These are phyloP conservation scores for Graphilbum sp. DNA, from an alignment of 2,329 filamentous ascomycete species.

Conservation along the genomic window DNA sequence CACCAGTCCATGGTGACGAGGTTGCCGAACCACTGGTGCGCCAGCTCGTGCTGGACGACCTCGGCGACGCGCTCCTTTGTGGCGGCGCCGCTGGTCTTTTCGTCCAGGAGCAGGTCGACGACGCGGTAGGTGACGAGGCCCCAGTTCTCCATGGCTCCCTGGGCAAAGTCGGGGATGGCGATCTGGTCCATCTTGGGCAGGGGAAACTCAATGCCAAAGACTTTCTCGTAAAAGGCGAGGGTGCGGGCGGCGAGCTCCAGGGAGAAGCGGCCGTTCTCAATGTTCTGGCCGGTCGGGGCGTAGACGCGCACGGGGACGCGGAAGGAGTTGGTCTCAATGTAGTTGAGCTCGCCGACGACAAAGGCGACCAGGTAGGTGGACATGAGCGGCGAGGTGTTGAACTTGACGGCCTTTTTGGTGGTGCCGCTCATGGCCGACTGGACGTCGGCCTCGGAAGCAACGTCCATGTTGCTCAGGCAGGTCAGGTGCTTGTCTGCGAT, in stretches of 20 bases:
- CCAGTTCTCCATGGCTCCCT: slow-evolving; percentile 98
- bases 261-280: slow-evolving; percentile 82
- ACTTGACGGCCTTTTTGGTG: slow-evolving; percentile 73
- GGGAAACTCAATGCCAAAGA: slow-evolving; percentile 75
- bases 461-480: slow-evolving; percentile 94
- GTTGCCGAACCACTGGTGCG: slow-evolving; percentile 88
- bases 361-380: slow-evolving; percentile 92
- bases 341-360: slow-evolving; percentile 84
- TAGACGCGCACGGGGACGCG: slow-evolving; percentile 88
- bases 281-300: slow-evolving; percentile 75
- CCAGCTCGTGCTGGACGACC: slow-evolving; percentile 90
- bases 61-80: slow-evolving; percentile 89
- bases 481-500: slow-evolving; percentile 82
- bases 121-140: slow-evolving; percentile 89
- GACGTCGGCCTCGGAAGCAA: slow-evolving; percentile 61
- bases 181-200: slow-evolving; percentile 94
- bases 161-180: slow-evolving; percentile 88
- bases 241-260: slow-evolving; percentile 79
- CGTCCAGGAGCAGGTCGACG: slow-evolving; percentile 78
- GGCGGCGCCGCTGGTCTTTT: slow-evolving; percentile 76
- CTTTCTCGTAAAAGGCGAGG: slow-evolving; percentile 87
- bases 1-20: slow-evolving; percentile 90
- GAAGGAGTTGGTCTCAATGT: slow-evolving; percentile 84
- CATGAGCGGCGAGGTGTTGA: slow-evolving; percentile 86
- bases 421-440: slow-evolving; percentile 43